Base-by-base conservation (phyloP, 805 yeast species). In the Cyberlindnera maclurae region DNA sequence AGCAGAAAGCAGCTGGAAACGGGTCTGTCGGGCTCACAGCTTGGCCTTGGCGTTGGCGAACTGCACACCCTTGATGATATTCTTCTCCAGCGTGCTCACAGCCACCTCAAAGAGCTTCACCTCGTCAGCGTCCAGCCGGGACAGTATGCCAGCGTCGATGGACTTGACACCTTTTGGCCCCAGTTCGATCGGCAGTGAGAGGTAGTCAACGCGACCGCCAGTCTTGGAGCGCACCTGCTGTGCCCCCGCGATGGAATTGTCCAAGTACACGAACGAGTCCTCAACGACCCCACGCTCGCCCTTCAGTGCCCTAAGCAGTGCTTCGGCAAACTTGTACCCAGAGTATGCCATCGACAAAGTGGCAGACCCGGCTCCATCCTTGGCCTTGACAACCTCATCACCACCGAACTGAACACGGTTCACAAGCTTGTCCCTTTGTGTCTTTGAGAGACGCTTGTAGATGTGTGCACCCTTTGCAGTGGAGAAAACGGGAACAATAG, bases 261-360 rank as follows among this genome's bases (percentile, higher is more conserved):
- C 76, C 54, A 75, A 62, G 49, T 71, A 66, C 54, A 74, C 66
- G 55, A 66, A 74, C 26, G 77, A 67, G 45, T 77, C 71, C 50
- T 73, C 75, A 28, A 71, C 43, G 20, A 44, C 64, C 15, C 55
- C 57, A 5, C 51, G 41, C 36, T 57, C 52, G n/a, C 65, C 65
- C 12, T 55, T 36, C 15, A 64, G 26, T 12, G 67, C 51, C 26
- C 55, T 52, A 18, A 62, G 45, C 36, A 68, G 54, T 22, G 57
- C 60, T 54, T 75, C 79, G 24, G 88, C 83, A 59, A 87, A 82
- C 51, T 80, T 73, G 69, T 75, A 85, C 27, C 95, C 96, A 27
- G 96, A 96, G 54, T 79, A 82, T 9, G 97, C 97, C 97, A 89
- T 90, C 24, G 95, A 84, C 50, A 89, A 71, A 28, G 97, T 89